Base-by-base conservation (phyloP, 306 rosid genomes). In the Prinsepia uniflora region DNA sequence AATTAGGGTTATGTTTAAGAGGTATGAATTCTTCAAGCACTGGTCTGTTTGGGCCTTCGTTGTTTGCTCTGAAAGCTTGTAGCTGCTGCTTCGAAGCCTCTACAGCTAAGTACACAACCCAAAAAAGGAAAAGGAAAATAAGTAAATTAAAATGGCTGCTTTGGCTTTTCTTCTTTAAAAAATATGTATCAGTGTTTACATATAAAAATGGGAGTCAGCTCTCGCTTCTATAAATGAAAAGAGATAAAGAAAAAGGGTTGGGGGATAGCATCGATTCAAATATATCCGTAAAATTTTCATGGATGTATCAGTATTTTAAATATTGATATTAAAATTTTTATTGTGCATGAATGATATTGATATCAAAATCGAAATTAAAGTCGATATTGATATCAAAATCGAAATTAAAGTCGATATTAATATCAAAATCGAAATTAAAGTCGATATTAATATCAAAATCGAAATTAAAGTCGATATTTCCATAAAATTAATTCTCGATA, bases 21-120 rank as follows among this genome's bases (percentile, higher is more conserved):
- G 99, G 99, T 63, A 95, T 91, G 88, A 91, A 95, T 59, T 95
- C 99, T 78, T 95, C 99, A 4, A 95, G 90, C 52, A 95, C 74
- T 30, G 97, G 96, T 68, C 84, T 86, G 12, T 18, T 45, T 55
- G 86, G 81, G 15, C 82, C 86, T 86, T 84, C 85, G 46, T 41
- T 14, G 42, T 76, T 91, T 65, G 62, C 80, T 80, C 83, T 87
- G 30, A 56, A 87, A 0, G 84, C 87, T 45, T 89, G 86, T 44
- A 95, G 86, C 70, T 91, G 96, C 65, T 91, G 96, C 87, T 87
- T 95, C 43, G 89, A 86, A 8, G 82, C 84, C 80, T 95, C 99
- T 93, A 91, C 75, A 20, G 97, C 99, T 95, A 24, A 24, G 30
- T 24, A 30, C 36, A 30, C 36, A 30, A 30, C 1, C 36, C 20